These are phyloP conservation scores for Setaria italica DNA, from an alignment of 202 grass and related monocot species.

Conservation along the genomic window DNA sequence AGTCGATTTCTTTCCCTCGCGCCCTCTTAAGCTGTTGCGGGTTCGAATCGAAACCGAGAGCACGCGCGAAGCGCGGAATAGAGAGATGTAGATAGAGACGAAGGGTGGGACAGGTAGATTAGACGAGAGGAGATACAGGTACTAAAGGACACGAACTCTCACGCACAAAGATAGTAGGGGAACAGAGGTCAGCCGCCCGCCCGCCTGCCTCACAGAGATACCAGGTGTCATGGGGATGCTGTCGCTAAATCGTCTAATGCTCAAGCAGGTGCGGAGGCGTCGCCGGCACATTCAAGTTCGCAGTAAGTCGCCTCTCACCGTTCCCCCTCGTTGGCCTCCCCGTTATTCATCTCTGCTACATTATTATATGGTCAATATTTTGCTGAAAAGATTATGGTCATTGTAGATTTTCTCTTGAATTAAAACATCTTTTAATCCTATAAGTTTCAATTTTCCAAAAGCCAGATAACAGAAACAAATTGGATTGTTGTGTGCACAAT, in stretches of 20 bases:
- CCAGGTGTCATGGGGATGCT: background rate
- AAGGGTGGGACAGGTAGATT: background rate
- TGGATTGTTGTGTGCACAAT: background rate
- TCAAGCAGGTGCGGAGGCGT: background rate
- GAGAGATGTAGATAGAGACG: background rate
- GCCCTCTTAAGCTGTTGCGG: background rate
- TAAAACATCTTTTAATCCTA: background rate
- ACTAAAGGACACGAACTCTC: background rate
- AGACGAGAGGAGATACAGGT: background rate
- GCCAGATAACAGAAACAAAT: background rate
- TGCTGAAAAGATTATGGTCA: background rate
- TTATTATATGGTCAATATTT: background rate
- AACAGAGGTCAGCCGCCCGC: background rate
- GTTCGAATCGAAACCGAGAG: background rate
- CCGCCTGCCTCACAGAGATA: background rate
- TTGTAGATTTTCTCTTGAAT: background rate
- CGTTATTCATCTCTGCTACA: too few species aligned
- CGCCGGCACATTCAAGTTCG: background rate
- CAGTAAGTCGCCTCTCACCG: background rate
- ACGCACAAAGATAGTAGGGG: background rate
- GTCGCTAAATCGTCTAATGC: constrained; percentile 1
- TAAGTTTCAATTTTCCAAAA: background rate
- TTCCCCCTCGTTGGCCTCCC: too few species aligned
- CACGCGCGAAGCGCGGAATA: background rate
- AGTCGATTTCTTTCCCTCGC: background rate